Base-by-base conservation (phyloP, 1,284 basidiomycete species). In the Quambalaria eucalypti region DNA sequence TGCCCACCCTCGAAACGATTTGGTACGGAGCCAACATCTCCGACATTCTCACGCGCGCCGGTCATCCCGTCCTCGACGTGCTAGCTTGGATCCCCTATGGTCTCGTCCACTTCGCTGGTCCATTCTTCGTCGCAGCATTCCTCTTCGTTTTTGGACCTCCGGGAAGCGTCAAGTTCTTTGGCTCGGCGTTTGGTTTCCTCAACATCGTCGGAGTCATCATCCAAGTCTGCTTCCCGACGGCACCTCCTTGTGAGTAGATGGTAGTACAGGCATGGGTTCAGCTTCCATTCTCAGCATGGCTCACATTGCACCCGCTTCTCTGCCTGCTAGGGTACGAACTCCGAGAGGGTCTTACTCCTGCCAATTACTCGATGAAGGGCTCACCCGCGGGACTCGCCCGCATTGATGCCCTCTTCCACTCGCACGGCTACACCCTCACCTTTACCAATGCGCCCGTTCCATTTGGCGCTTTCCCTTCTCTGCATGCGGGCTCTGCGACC, bases 61-160 rank as follows among this genome's bases (percentile, higher is more conserved):
- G 92, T 2, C 88, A 95, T 70, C 88, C 91, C 2, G 66, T 90
- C 25, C 83, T 98, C 51, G 93, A 98, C 75, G 82, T 98, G 59
- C 73, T 95, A 52, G 92, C 92, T 0, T 98, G 93, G 93, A 74
- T 97, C 1, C 92, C 93, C 0, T 98, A 98, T 73, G 95, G 95
- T 19, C 83, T 97, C 42, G 80, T 86, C 16, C 93, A 98, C 77
- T 98, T 93, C 77, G 81, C 81, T 21, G 77, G 86, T 30, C 91
- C 92, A 0, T 86, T 50, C 52, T 60, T 75, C n/a, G 71, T 75
- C 2, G 73, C 73, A n/a, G 79, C 84, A 19, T 80, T 88, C 68
- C 74, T 91, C 8, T 90, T 86, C 82, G 80, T 87, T 29, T 87
- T 87, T 76, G 85, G 87, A 1, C 83, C 87, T 0, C 86, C 86